Conservation (phyloP, 2,329 filamentous ascomycete species). For the Aspergillus aculeatinus region DNA sequence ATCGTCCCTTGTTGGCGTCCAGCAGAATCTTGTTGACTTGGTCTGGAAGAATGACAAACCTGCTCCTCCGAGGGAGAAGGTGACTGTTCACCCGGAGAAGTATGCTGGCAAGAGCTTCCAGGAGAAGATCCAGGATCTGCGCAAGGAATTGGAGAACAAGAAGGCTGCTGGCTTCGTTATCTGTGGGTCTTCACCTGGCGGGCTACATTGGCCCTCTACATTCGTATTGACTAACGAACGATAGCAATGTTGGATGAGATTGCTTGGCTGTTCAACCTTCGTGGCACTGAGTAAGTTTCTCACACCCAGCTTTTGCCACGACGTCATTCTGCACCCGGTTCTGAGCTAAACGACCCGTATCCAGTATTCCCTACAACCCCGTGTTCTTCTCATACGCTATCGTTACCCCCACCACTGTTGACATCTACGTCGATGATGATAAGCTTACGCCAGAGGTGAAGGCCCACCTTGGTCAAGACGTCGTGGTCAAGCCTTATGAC, state of each 20-base stretch:
- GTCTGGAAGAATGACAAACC: constrained; percentile 82
- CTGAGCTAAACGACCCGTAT: constrained; percentile 6
- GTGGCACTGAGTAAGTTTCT: constrained; percentile 70
- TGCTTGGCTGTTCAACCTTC: constrained; percentile 97
- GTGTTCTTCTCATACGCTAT: constrained; percentile 98
- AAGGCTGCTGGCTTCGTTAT: constrained; percentile 84
- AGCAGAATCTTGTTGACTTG: constrained; percentile 82
- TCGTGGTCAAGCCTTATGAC: constrained; percentile 78
- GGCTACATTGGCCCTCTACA: background rate
- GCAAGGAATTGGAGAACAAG: constrained; percentile 90
- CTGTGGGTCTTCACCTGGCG: constrained; percentile 45
- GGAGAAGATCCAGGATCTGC: constrained; percentile 78
- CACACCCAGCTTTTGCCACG: background rate
- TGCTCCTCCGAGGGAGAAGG: constrained; percentile 69
- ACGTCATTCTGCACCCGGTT: background rate
- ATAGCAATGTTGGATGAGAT: constrained; percentile 86
- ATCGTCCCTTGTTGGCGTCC: constrained; percentile 69
- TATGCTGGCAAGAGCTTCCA: constrained; percentile 80
- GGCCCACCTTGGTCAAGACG: constrained; percentile 66
- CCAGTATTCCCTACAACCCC: constrained; percentile 87
- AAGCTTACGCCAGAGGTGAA: constrained; percentile 71
- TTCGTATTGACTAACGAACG: constrained; percentile 15
- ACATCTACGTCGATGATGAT: constrained; percentile 77
- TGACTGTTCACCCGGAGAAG: constrained; percentile 68
- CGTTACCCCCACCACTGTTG: constrained; percentile 72